These are phyloP conservation scores for Crithidia fasciculata DNA, from an alignment of 208 protist species.

Conservation along the genomic window DNA sequence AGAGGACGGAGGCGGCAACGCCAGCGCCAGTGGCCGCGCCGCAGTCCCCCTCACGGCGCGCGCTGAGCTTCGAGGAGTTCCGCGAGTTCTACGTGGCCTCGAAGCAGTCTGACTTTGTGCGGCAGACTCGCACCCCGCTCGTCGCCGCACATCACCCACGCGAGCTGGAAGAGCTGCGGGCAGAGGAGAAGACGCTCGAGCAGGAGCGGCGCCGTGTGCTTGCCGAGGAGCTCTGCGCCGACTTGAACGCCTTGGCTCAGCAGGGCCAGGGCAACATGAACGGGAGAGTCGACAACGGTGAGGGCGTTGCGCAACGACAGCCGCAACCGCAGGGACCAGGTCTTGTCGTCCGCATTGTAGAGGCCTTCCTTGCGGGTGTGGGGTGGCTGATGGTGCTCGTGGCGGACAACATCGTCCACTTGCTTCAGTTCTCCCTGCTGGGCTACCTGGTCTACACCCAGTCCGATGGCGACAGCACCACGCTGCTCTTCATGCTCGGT, in stretches of 20 bases:
- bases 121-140: background rate
- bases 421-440: conserved; percentile 9
- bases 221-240: conserved; percentile 5
- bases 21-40: background rate
- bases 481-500: background rate
- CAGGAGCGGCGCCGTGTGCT: background rate
- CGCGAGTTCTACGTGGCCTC: conserved; percentile 26
- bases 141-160: background rate
- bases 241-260: background rate
- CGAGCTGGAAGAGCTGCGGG: conserved; percentile 1
- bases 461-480: background rate
- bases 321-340: background rate
- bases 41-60: background rate
- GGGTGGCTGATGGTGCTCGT: background rate
- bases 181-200: background rate
- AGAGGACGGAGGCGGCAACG: background rate
- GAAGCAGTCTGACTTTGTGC: background rate
- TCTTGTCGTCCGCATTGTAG: background rate
- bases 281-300: too few species aligned
- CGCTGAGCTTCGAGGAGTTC: conserved; percentile 30
- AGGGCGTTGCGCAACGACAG: too few species aligned
- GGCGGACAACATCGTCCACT: background rate
- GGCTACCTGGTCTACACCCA: conserved; percentile 22
- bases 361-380: background rate
- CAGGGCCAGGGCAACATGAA: background rate